A percentile compares a stretch with the other conserved stretches of the same genome.
Conservation (phyloP, 1,284 basidiomycete genomes). For the Apiotrichum montevideense region DNA sequence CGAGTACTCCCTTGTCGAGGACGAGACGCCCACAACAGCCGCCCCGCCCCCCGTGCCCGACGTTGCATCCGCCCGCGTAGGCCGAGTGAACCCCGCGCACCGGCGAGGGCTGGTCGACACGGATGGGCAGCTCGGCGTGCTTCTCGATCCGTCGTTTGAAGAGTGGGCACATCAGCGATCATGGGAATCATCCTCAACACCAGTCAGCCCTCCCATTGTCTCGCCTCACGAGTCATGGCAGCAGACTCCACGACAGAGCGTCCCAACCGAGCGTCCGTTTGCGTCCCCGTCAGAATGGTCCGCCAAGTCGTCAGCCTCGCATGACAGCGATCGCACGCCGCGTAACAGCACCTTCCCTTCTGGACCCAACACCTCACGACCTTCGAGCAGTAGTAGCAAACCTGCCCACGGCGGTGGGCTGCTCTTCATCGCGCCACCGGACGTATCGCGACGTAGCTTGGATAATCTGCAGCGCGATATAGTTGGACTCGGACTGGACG, state of each 20-base stretch:
- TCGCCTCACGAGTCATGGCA: slow-evolving; percentile 1
- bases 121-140: slow-evolving; percentile 9
- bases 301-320: not conserved
- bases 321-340: slow-evolving; percentile 7
- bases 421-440: slow-evolving; percentile 18
- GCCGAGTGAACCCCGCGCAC: not conserved
- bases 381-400: not conserved
- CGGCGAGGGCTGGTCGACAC: slow-evolving; percentile 6
- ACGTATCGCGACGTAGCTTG: slow-evolving; percentile 11
- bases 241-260: slow-evolving; percentile 5
- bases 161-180: slow-evolving; percentile 12
- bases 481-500: not conserved
- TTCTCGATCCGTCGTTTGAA: slow-evolving; percentile 10
- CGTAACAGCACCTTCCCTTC: slow-evolving; percentile 5
- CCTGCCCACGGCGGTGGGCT: not conserved
- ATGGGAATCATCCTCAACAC: slow-evolving; percentile 1
- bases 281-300: not conserved
- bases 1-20: slow-evolving; percentile 15
- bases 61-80: not conserved
- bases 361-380: not conserved
- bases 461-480: slow-evolving; percentile 16
- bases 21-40: not conserved
- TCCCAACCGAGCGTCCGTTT: not conserved
- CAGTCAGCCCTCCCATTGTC: not conserved
- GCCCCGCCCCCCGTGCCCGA: not conserved